Percentiles rank a stretch among this genome's conserved stretches.
Conservation (phyloP, 371 early-diverging fungal genomes). For the Apophysomyces ossiformis region DNA sequence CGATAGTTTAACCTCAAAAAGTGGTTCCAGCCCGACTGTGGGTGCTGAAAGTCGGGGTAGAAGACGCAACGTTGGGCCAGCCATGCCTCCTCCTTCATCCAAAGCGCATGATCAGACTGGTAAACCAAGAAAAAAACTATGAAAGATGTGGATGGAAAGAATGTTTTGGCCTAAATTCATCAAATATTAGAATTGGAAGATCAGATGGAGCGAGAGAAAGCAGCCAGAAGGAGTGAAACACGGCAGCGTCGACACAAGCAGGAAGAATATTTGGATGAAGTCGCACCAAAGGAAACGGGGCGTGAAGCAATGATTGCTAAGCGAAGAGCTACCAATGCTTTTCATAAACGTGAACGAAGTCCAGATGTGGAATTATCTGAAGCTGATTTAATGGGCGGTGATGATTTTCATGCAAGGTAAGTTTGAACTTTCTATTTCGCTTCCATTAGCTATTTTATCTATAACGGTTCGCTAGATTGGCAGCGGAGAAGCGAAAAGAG, state of each 20-base stretch:
- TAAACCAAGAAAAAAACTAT: constrained; percentile 9
- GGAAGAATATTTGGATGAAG: constrained; percentile 76
- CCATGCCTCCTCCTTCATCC: constrained; percentile 29
- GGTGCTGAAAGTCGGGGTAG: constrained; percentile 13
- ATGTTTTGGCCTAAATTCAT: too few relatives aligned
- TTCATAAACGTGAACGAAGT: constrained; percentile 71
- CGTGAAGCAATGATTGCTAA: constrained; percentile 76
- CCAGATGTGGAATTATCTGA: constrained; percentile 80
- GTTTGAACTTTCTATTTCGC: constrained; percentile 4
- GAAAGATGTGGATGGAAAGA: background rate
- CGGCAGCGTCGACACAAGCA: constrained; percentile 44
- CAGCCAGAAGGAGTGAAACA: constrained; percentile 22
- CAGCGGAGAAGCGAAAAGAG: constrained; percentile 51
- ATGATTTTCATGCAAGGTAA: constrained; percentile 58
- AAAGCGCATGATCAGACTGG: constrained; percentile 20
- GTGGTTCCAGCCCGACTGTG: background rate
- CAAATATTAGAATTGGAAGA: constrained; percentile 57
- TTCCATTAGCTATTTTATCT: constrained; percentile 14
- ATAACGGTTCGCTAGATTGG: constrained; percentile 33
- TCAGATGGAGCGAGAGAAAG: constrained; percentile 52
- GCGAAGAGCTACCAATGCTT: constrained; percentile 63
- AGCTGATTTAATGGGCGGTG: constrained; percentile 71
- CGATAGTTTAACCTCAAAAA: constrained; percentile 57
- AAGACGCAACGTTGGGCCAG: constrained; percentile 42
- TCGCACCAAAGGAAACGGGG: constrained; percentile 83